A percentile compares a stretch with the other conserved stretches of the same genome.
Evolutionary conservation across 169 alveolate genomes (phyloP).

Genomic region (Plasmodium sp.): DNA sequence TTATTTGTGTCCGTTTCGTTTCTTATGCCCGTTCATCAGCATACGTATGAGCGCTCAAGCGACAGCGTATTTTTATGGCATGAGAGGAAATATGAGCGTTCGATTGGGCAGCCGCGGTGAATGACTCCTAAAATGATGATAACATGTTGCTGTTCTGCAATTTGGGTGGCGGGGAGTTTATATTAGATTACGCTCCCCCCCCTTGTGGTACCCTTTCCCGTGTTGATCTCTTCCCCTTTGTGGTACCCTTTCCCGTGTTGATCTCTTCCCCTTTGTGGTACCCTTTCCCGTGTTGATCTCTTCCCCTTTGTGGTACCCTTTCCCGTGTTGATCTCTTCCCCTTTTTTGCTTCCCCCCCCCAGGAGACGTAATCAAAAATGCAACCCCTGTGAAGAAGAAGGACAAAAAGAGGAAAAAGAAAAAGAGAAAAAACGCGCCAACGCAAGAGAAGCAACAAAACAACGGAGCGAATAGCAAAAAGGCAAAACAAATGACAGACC

Average conservation of each 20-base stretch:
- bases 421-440: background rate
- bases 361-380: slow-evolving; percentile 6
- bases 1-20: background rate
- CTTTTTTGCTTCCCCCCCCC: background rate
- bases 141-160: background rate
- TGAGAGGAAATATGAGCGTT: background rate
- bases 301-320: background rate
- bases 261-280: background rate
- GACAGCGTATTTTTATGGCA: background rate
- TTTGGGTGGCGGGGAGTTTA: background rate
- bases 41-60: background rate
- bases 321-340: background rate
- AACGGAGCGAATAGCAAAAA: slow-evolving; percentile 4
- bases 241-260: background rate
- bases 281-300: background rate
- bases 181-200: background rate
- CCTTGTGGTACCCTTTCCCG: background rate
- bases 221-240: background rate
- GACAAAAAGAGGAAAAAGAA: slow-evolving; percentile 35
- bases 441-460: background rate
- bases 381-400: background rate
- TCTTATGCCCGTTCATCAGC: background rate
- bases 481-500: background rate
- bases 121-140: background rate
- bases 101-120: background rate